phyloP scores from a whole-genome alignment of 2,329 filamentous ascomycete species.

The Ceratocystiopsis brevicomis region DNA sequence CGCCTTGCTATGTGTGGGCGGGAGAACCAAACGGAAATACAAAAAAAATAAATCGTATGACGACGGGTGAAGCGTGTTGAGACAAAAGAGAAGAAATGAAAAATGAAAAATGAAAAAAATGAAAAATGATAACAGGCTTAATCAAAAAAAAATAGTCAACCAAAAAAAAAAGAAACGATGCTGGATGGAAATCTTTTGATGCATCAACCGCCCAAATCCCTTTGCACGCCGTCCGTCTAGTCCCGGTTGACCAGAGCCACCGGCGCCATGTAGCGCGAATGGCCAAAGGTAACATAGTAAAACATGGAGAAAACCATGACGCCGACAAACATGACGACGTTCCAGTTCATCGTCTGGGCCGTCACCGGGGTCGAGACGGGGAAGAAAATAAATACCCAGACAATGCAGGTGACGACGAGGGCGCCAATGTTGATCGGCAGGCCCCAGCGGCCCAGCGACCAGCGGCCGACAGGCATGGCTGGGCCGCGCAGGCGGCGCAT shows the following conservation, averaged over 20 bases:
- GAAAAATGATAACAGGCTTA: no score
- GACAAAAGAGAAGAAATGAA: neutral
- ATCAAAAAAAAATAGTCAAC: neutral
- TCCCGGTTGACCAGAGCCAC: conserved; percentile 9
- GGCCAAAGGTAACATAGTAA: conserved; percentile 19
- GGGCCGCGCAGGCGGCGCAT: conserved; percentile 21
- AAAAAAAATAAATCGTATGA: no score
- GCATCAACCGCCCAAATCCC: neutral
- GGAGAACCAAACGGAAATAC: no score
- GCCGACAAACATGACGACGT: conserved; percentile 22
- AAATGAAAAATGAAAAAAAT: neutral
- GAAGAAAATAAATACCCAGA: conserved; percentile 30
- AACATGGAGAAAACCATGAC: conserved; percentile 20
- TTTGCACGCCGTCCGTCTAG: neutral
- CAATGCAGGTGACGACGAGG: conserved; percentile 24
- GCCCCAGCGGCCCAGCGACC: conserved; percentile 23
- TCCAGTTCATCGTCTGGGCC: conserved; percentile 29
- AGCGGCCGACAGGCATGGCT: conserved; percentile 20
- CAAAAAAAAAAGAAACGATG: neutral
- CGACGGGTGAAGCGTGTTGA: neutral
- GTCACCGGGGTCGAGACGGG: conserved; percentile 20
- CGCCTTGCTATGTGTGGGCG: no score
- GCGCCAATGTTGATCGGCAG: conserved; percentile 23
- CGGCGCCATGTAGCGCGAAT: conserved; percentile 10
- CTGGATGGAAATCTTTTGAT: neutral